Evolutionary conservation across 2,329 filamentous ascomycete species (phyloP).

Genomic region (Xylariales sp.): DNA sequence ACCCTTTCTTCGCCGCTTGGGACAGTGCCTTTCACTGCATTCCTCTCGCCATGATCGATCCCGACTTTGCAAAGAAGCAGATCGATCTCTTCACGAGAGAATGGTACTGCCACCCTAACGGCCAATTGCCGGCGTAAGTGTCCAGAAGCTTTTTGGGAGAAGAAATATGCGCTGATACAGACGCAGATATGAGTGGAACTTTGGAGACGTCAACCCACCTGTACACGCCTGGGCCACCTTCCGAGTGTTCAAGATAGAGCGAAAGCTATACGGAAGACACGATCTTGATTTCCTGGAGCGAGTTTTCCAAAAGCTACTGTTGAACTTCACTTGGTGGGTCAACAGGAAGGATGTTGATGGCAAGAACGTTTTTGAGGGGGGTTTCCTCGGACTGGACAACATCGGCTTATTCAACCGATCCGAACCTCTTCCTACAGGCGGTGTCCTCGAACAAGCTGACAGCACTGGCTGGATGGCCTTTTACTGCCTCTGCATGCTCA

Average conservation of each 20-base stretch:
- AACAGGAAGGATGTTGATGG: conserved; percentile 92
- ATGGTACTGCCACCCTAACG: conserved; percentile 99
- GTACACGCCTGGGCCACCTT: conserved; percentile 97
- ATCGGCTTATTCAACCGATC: conserved; percentile 97
- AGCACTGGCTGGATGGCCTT: conserved; percentile 99
- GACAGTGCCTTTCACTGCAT: conserved; percentile 97
- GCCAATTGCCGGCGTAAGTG: conserved; percentile 79
- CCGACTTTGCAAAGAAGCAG: conserved; percentile 97
- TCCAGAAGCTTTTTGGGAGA: neutral
- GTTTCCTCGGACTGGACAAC: conserved; percentile 93
- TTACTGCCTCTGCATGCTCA: conserved; percentile 93
- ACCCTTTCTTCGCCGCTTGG: conserved; percentile 97
- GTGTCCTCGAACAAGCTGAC: conserved; percentile 91
- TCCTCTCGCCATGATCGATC: conserved; percentile 92
- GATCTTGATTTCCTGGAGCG: conserved; percentile 94
- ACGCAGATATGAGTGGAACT: conserved; percentile 82
- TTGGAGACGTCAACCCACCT: conserved; percentile 92
- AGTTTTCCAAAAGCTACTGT: conserved; percentile 89
- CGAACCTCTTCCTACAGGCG: conserved; percentile 88
- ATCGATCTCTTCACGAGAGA: conserved; percentile 92
- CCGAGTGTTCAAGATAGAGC: conserved; percentile 95
- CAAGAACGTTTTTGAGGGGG: conserved; percentile 96
- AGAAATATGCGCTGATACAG: conserved; percentile 13
- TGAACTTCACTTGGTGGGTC: conserved; percentile 99
- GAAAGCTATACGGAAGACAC: conserved; percentile 92